Evolutionary conservation across 2,329 filamentous ascomycete genomes (phyloP), one percentile per base, ranked within the genome.

Genomic region (Xylariales sp.): DNA sequence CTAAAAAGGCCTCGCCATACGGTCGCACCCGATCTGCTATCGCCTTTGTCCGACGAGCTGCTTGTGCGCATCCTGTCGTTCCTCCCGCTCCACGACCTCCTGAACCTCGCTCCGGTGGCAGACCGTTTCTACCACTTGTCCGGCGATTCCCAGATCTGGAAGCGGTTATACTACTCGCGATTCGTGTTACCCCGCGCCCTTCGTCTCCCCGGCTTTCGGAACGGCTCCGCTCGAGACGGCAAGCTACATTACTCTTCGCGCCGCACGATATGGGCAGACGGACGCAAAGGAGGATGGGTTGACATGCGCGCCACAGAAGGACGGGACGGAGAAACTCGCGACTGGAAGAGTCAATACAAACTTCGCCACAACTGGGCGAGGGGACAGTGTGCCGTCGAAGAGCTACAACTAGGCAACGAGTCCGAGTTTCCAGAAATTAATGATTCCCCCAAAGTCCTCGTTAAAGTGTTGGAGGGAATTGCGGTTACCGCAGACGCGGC

Each of bases 281-380:
- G 83, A 1, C 76, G 83, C 45, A 74, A 78, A 50, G 81, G 82
- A 16, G 82, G 83, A 16, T 76, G 81, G 67, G 79, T 81, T 0
- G 86, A 89, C 58, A 87, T 91, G 69, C 82, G 86, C 45, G 83
- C 86, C 67, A 78, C 89, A 14, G 36, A 55, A 12, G 79, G 89
- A 14, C 36, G 50, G 9, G 65, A 62, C 5, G 64, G 69, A 7
- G 63, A 70, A 5, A 69, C 66, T 30, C 71, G 72, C 53, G 65
- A 76, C 56, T 78, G 77, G 77, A 78, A 97, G 82, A 87, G 88
- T 69, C 92, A 96, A 75, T 98, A 97, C 80, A 93, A 91, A 75
- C 84, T 97, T 57, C 87, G 93, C 53, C 92, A 97, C 77, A 98
- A 98, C 80, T 98, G 96, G 96, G 88, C 92, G 1, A 88, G 86